phyloP scores from a whole-genome alignment of 2,329 filamentous ascomycete species.

The Apiospora malaysiana region DNA sequence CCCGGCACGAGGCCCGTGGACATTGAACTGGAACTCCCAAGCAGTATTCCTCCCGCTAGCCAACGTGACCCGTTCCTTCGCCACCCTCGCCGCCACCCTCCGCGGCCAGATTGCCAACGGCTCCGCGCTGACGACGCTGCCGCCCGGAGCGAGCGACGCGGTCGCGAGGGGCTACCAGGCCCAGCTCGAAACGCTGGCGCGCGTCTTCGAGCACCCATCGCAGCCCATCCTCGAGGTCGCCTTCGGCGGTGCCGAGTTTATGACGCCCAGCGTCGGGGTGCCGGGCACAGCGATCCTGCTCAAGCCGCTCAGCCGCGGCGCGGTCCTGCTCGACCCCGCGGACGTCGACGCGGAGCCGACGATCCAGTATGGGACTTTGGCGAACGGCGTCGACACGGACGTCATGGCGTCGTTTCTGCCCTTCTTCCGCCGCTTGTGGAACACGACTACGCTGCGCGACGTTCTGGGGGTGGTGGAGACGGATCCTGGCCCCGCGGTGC shows the following conservation, averaged over 20 bases:
- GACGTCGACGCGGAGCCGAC: constrained; percentile 36
- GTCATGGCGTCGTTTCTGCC: constrained; percentile 41
- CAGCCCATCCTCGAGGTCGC: constrained; percentile 40
- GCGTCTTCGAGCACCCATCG: constrained; percentile 31
- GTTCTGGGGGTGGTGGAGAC: neutral
- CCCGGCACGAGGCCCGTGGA: constrained; percentile 45
- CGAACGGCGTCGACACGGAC: constrained; percentile 45
- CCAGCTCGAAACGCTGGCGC: constrained; percentile 32
- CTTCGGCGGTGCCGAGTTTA: constrained; percentile 31
- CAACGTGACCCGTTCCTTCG: neutral
- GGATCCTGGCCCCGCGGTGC: neutral
- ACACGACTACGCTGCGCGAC: neutral
- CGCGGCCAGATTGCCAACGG: neutral
- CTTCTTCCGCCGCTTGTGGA: constrained; percentile 36
- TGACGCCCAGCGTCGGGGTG: neutral
- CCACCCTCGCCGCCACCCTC: accelerated
- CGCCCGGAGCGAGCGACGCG: neutral
- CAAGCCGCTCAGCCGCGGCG: constrained; percentile 44
- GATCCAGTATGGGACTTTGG: constrained; percentile 42
- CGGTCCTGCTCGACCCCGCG: constrained; percentile 35
- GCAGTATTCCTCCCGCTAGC: constrained; percentile 34
- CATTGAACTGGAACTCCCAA: constrained; percentile 40
- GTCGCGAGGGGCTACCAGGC: neutral
- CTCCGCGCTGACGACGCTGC: neutral
- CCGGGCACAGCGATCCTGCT: constrained; percentile 34